Base-by-base conservation (phyloP, 1,284 basidiomycete species). In the Xanthoconium separans region DNA sequence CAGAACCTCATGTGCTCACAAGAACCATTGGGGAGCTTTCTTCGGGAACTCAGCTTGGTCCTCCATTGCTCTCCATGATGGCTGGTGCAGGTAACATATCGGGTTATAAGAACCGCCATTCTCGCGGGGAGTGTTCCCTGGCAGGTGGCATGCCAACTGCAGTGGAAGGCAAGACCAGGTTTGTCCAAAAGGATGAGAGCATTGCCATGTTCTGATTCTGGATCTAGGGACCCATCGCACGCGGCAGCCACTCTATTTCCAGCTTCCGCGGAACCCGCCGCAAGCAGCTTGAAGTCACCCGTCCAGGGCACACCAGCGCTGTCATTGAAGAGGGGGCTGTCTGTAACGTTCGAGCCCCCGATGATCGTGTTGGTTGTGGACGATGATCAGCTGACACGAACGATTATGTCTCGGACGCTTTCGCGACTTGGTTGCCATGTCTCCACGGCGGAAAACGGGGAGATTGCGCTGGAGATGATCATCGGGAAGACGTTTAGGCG, bases 381-480 rank as follows among this genome's bases (percentile, higher is more conserved):
- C 61, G 88, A 91, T 60, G 89, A 91, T 69, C 77, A 79, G 27
- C 72, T 95, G 53, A 95, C 93, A 39, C 82, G 92, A 45, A 85
- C 79, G 57, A 76, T 95, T 56, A 95, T 95, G 93, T 82, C 80
- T 46, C 79, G 92, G 37, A 84, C 93, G 74, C 76, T 95, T 51
- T 81, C 82, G 20, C 79, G 91, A 16, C 73, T 95, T 5, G 92
- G 93, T 1, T 93, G 91, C 70, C 70, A 72, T 42, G 91, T 95
- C 18, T 76, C 80, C 3, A 85, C 83, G 6, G 93, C 94, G n/a
- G 91, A 95, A 71, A 94, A 96, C 63, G 93, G 93, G 6, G 83
- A 87, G 65, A 73, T 88, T 30, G 93, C 92, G 7, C 73, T 95
- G 47, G 85, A 90, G 55, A 79, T 91, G 75, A 82, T 95, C 42